phyloP scores from a whole-genome alignment of 2,329 filamentous ascomycete species.

The Phoma sp. region DNA sequence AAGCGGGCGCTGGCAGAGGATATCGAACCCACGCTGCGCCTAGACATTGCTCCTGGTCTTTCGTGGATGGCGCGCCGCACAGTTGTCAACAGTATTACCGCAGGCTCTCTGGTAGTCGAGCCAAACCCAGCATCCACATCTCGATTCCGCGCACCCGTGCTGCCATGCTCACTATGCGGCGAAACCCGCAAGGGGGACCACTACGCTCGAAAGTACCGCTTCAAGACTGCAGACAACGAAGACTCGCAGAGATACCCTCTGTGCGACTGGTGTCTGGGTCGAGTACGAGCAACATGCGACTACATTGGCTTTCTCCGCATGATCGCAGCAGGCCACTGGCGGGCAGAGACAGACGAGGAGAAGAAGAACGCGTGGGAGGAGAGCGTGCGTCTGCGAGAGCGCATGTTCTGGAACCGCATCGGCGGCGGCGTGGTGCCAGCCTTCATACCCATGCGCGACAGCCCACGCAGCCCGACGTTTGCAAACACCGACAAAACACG shows the following conservation, averaged over 20 bases:
- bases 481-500: conserved; percentile 32
- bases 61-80: conserved; percentile 92
- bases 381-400: conserved; percentile 84
- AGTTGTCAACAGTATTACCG: conserved; percentile 81
- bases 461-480: conserved; percentile 44
- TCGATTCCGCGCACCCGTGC: conserved; percentile 63
- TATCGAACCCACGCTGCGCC: conserved; percentile 88
- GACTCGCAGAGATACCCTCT: conserved; percentile 88
- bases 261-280: conserved; percentile 84
- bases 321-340: conserved; percentile 91
- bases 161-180: conserved; percentile 86
- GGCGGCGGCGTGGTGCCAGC: conserved; percentile 88
- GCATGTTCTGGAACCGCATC: conserved; percentile 96
- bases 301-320: conserved; percentile 91
- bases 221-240: conserved; percentile 86
- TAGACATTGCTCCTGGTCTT: conserved; percentile 87
- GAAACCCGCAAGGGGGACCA: conserved; percentile 75
- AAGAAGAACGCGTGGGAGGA: conserved; percentile 95
- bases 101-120: conserved; percentile 88
- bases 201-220: conserved; percentile 83
- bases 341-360: conserved; percentile 80
- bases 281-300: conserved; percentile 87
- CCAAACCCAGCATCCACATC: conserved; percentile 62
- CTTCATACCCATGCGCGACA: conserved; percentile 47
- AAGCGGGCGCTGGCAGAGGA: conserved; percentile 89